A percentile compares a stretch with the other conserved stretches of the same genome.
phyloP scores from a whole-genome alignment of 1,284 basidiomycete genomes.

The Agaricales sp. region DNA sequence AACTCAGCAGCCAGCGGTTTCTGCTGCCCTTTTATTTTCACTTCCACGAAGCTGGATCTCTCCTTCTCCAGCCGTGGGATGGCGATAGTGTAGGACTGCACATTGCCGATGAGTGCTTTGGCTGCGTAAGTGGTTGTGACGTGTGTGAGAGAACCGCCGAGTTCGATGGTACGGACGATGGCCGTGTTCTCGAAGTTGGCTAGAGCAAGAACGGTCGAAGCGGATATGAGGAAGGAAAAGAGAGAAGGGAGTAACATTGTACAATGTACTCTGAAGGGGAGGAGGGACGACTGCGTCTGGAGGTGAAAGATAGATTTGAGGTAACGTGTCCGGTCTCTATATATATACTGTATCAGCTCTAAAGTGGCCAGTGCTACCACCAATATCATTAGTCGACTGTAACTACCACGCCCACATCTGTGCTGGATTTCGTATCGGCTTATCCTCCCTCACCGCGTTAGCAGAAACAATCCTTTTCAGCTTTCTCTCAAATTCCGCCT shows the following conservation, averaged over 20 bases:
- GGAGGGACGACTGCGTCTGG: too few relatives aligned
- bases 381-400: constrained; percentile 6
- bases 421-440: constrained; percentile 66
- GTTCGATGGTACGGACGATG: constrained; percentile 78
- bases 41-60: constrained; percentile 73
- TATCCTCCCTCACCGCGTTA: constrained; percentile 68
- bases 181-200: constrained; percentile 71
- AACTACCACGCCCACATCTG: constrained; percentile 78
- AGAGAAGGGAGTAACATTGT: constrained; percentile 1
- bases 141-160: constrained; percentile 78
- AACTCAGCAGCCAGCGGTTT: constrained; percentile 28
- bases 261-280: too few relatives aligned
- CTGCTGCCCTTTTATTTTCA: constrained; percentile 62
- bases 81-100: constrained; percentile 61
- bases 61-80: constrained; percentile 53
- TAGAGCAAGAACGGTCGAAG: constrained; percentile 27
- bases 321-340: background rate
- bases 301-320: background rate
- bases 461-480: constrained; percentile 73
- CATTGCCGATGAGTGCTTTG: constrained; percentile 55
- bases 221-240: constrained; percentile 15
- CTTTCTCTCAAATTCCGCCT: constrained; percentile 54
- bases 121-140: constrained; percentile 83
- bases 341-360: background rate
- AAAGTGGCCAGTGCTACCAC: background rate